A percentile compares a stretch with the other conserved stretches of the same genome.
Evolutionary conservation across 78 protist species (phyloP).

Genomic region (Dictyostelium intermedium): DNA sequence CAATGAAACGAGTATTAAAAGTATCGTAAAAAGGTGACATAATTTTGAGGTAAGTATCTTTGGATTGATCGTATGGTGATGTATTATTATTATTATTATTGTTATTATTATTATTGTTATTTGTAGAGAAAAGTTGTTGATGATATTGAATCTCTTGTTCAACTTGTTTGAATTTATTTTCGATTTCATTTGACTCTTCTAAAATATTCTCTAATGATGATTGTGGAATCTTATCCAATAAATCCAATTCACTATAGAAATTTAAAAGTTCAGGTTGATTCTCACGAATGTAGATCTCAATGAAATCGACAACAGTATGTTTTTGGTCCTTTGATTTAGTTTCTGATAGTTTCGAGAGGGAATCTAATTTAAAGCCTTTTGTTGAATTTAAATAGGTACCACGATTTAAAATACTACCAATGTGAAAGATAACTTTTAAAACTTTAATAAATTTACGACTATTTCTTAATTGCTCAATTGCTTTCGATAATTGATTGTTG

Average conservation of each 20-base stretch:
- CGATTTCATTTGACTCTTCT: constrained; percentile 23
- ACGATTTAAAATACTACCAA: constrained; percentile 70
- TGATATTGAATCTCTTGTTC: not conserved
- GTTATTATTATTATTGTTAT: not conserved
- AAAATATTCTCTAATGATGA: constrained; percentile 25
- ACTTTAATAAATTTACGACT: constrained; percentile 6
- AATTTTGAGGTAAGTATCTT: not conserved
- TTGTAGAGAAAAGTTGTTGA: not conserved
- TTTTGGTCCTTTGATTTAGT: constrained; percentile 59
- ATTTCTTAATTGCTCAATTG: not conserved
- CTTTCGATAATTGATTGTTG: not conserved
- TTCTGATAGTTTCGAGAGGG: constrained; percentile 48
- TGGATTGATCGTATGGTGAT: not conserved
- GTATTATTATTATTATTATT: no score
- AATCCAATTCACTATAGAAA: constrained; percentile 14
- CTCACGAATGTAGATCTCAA: constrained; percentile 40
- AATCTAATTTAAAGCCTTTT: constrained; percentile 53
- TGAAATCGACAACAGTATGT: constrained; percentile 70
- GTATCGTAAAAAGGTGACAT: constrained; percentile 39
- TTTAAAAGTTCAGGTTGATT: constrained; percentile 47
- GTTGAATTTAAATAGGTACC: constrained; percentile 55
- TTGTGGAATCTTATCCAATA: not conserved
- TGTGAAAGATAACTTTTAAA: constrained; percentile 53
- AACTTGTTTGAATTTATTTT: constrained; percentile 28
- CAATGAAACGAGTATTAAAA: not conserved